phyloP scores from a whole-genome alignment of 2,329 filamentous ascomycete species.

The Elsinoe arachidis region DNA sequence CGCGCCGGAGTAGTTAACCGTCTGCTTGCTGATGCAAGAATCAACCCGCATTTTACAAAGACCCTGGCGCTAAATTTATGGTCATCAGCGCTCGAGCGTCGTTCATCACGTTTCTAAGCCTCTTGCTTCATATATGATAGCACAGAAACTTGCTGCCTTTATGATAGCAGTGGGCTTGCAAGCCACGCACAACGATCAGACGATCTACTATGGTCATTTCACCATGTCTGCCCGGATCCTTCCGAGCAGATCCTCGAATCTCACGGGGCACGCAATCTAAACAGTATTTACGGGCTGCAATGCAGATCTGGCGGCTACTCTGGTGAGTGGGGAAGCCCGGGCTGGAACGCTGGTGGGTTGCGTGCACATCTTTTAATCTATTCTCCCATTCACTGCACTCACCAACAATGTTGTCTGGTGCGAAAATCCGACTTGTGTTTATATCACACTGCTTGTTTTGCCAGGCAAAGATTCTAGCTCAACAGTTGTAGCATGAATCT shows the following conservation, averaged over 20 bases:
- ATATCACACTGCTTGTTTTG: background rate
- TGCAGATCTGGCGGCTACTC: constrained; percentile 5
- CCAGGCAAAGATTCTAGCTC: too few species aligned
- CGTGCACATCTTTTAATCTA: background rate
- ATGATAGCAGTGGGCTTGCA: background rate
- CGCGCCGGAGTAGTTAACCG: background rate
- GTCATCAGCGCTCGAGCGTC: constrained; percentile 2
- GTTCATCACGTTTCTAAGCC: background rate
- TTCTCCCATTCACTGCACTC: background rate
- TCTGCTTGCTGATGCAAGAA: background rate
- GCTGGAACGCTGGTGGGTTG: background rate
- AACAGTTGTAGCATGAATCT: too few species aligned
- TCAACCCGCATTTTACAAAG: background rate
- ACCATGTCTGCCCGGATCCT: background rate
- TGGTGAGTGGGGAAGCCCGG: background rate
- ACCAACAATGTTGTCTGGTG: background rate
- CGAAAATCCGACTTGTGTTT: background rate
- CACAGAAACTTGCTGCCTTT: background rate
- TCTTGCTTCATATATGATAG: background rate
- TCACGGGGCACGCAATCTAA: background rate
- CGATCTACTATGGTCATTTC: background rate
- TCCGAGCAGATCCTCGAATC: background rate
- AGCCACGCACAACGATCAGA: background rate
- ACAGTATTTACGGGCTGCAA: background rate
- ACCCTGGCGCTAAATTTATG: background rate